These are phyloP conservation scores for Linnemannia elongata DNA, from an alignment of 192 early-diverging fungal genomes.

Conservation along the genomic window DNA sequence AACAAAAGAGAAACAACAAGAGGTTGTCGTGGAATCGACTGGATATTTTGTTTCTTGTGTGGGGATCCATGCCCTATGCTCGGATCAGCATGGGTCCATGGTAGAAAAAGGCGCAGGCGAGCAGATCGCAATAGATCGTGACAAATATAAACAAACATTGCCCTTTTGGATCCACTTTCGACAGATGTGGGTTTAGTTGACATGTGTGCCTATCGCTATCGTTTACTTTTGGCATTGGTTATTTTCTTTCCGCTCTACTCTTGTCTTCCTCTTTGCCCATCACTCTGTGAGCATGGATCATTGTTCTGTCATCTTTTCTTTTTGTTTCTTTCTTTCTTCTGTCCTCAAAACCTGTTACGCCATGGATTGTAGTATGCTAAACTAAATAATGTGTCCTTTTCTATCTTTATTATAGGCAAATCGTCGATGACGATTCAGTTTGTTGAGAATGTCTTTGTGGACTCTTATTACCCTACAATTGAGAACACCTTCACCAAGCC, in stretches of 20 bases:
- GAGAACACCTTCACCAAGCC: conserved; percentile 92
- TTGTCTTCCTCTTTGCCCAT: not conserved
- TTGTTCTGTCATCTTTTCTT: not conserved
- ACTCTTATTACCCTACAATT: conserved; percentile 96
- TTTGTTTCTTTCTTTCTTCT: conserved; percentile 1
- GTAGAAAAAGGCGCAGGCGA: not conserved
- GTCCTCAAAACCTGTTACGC: not conserved
- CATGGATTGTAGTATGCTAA: not conserved
- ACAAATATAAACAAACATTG: not conserved
- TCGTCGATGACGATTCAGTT: conserved; percentile 95
- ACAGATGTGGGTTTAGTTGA: not conserved
- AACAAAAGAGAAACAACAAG: not conserved
- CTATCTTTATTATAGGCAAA: conserved; percentile 68
- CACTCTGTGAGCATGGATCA: not conserved
- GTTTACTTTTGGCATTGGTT: not conserved
- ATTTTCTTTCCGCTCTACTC: not conserved
- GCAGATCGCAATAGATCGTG: not conserved
- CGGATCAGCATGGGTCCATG: not conserved
- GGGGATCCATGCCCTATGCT: not conserved
- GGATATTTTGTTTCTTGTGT: not conserved
- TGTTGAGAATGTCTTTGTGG: conserved; percentile 91
- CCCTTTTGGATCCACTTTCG: not conserved
- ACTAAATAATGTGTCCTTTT: not conserved
- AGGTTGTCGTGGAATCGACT: not conserved
- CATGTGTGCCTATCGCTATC: not conserved